Conservation (phyloP, 2,329 filamentous ascomycete species). For the Arthrobotrys sinensis region DNA sequence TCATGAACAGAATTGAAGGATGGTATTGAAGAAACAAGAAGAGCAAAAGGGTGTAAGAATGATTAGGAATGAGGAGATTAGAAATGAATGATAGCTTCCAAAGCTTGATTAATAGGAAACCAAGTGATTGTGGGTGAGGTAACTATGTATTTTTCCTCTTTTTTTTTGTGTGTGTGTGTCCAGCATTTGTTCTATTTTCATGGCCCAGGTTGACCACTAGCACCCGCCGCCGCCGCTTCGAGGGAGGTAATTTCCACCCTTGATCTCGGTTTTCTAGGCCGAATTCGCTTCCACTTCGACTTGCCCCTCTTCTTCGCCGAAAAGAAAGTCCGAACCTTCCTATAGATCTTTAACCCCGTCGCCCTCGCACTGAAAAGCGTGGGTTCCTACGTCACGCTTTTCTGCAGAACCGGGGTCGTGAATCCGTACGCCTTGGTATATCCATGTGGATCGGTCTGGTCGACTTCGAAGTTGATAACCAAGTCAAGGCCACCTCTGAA, state of each 20-base stretch:
- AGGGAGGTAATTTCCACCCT: background rate
- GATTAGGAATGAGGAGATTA: background rate
- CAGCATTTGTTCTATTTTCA: background rate
- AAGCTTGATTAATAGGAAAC: background rate
- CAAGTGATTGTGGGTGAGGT: background rate
- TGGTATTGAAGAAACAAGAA: background rate
- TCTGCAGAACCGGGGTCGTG: conserved; percentile 81
- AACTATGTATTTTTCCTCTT: background rate
- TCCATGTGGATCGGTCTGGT: conserved; percentile 85
- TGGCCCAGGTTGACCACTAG: background rate
- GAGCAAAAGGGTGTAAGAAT: background rate
- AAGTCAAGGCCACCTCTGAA: conserved; percentile 84
- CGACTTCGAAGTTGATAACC: conserved; percentile 89
- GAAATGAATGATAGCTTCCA: conserved; percentile 1
- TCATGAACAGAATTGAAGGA: background rate
- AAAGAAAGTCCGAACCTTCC: conserved; percentile 41
- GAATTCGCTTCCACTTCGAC: conserved; percentile 27
- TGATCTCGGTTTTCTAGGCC: background rate
- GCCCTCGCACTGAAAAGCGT: conserved; percentile 40
- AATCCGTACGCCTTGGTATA: conserved; percentile 90
- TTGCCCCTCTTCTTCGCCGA: background rate
- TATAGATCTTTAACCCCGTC: conserved; percentile 41
- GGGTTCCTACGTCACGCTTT: conserved; percentile 46
- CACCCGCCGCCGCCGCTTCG: background rate
- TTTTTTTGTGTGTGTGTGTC: background rate